Conservation (phyloP, 1,284 basidiomycete genomes). For the Xerocomus minutiporus region DNA sequence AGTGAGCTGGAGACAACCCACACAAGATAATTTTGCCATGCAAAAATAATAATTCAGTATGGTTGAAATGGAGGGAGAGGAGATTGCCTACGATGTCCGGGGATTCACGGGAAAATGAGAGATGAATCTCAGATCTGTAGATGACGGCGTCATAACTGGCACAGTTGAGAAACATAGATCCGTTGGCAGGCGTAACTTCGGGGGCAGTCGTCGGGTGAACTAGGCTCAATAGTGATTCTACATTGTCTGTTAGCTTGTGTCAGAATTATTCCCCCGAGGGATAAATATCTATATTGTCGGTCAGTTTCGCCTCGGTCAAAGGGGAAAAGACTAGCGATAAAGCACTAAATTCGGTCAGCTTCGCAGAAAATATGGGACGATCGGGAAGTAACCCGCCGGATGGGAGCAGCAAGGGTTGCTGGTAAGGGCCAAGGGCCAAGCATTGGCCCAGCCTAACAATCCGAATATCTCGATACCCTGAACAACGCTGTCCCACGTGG, state of each 20-base stretch:
- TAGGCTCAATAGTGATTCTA: constrained; percentile 12
- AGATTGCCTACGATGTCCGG: constrained; percentile 31
- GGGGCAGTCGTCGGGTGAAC: constrained; percentile 22
- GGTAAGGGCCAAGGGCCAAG: constrained; percentile 14
- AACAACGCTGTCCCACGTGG: constrained; percentile 26
- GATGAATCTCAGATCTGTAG: constrained; percentile 32
- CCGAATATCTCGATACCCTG: constrained; percentile 20
- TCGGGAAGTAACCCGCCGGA: constrained; percentile 12
- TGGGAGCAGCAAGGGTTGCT: constrained; percentile 5
- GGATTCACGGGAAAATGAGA: constrained; percentile 34
- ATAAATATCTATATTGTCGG: constrained; percentile 2
- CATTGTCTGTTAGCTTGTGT: constrained; percentile 13
- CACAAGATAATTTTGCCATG: constrained; percentile 21
- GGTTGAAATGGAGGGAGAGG: constrained; percentile 30
- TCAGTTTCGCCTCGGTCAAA: constrained; percentile 1
- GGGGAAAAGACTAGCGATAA: constrained; percentile 15
- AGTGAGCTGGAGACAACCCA: constrained; percentile 19
- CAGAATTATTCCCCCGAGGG: constrained; percentile 1
- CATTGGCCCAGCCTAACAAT: constrained; percentile 8
- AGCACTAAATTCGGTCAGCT: constrained; percentile 2
- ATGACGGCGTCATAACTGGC: constrained; percentile 27
- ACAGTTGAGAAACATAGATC: constrained; percentile 32
- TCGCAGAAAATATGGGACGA: constrained; percentile 13
- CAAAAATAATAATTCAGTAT: constrained; percentile 28
- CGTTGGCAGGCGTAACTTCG: constrained; percentile 21